Evolutionary conservation across 108 stramenopile genomes (phyloP).

Genomic region (Nitzschia inconspicua): DNA sequence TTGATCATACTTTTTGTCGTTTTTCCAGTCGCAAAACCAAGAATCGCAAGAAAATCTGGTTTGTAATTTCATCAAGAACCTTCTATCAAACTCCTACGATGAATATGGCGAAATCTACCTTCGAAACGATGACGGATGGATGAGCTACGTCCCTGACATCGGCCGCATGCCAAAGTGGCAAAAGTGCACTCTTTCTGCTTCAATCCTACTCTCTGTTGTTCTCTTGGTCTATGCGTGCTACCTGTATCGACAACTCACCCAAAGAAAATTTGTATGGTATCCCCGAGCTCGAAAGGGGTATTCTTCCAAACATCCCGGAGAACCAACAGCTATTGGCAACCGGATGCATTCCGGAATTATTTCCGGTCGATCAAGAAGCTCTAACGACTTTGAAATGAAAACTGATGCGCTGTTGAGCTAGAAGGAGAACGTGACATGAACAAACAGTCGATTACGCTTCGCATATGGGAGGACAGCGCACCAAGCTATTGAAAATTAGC

Average conservation of each 20-base stretch:
- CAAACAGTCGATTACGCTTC: neutral
- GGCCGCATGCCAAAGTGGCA: slow-evolving; percentile 3
- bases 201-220: slow-evolving; percentile 12
- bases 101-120: slow-evolving; percentile 63
- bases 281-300: slow-evolving; percentile 24
- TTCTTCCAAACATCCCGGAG: slow-evolving; percentile 11
- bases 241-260: slow-evolving; percentile 28
- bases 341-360: slow-evolving; percentile 36
- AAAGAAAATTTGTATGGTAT: slow-evolving; percentile 17
- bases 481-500: too few species aligned
- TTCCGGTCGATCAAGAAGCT: slow-evolving; percentile 18
- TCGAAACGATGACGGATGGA: neutral
- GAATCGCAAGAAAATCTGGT: slow-evolving; percentile 39
- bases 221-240: slow-evolving; percentile 27
- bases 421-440: neutral
- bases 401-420: slow-evolving; percentile 5
- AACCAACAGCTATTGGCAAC: slow-evolving; percentile 3
- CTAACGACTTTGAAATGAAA: slow-evolving; percentile 12
- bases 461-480: too few species aligned
- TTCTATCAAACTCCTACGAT: slow-evolving; percentile 70
- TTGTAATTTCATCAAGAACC: slow-evolving; percentile 67
- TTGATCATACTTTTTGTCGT: neutral
- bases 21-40: slow-evolving; percentile 32
- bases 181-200: slow-evolving; percentile 17
- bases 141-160: neutral